A percentile compares a stretch with the other conserved stretches of the same genome.
Evolutionary conservation across 176 grass and related monocot species (phyloP).

Genomic region (Aegilops longissima): DNA sequence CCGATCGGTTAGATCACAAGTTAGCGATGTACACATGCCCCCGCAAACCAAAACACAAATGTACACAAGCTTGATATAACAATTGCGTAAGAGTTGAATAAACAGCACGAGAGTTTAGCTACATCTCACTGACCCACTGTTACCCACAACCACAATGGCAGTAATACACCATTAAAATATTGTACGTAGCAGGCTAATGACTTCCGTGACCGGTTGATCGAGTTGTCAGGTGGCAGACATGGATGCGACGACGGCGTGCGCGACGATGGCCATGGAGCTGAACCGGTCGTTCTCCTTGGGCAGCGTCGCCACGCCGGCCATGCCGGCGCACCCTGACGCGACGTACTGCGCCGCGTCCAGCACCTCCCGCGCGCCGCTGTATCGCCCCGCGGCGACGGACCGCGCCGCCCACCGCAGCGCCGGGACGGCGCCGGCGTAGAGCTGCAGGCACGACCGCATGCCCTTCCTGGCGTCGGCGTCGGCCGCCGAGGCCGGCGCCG

Average conservation of each 20-base stretch:
- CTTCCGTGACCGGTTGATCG: not conserved
- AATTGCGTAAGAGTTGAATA: not conserved
- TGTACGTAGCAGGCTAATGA: not conserved
- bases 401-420: constrained; percentile 33
- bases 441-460: constrained; percentile 36
- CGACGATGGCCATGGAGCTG: constrained; percentile 30
- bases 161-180: not conserved
- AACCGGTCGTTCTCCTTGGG: constrained; percentile 24
- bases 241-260: constrained; percentile 37
- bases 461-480: not conserved
- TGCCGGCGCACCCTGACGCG: constrained; percentile 23
- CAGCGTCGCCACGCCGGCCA: constrained; percentile 6
- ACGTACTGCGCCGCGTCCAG: constrained; percentile 32
- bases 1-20: no score
- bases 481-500: not conserved
- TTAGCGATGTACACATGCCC: no score
- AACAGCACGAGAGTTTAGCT: not conserved
- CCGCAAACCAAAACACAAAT: no score
- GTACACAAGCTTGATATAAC: not conserved
- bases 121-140: not conserved
- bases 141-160: not conserved
- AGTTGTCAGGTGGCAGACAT: not conserved
- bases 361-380: constrained; percentile 35
- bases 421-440: constrained; percentile 37
- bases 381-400: constrained; percentile 20